These are phyloP conservation scores for Blumeria graminis DNA, from an alignment of 2,329 filamentous ascomycete species.

Conservation along the genomic window DNA sequence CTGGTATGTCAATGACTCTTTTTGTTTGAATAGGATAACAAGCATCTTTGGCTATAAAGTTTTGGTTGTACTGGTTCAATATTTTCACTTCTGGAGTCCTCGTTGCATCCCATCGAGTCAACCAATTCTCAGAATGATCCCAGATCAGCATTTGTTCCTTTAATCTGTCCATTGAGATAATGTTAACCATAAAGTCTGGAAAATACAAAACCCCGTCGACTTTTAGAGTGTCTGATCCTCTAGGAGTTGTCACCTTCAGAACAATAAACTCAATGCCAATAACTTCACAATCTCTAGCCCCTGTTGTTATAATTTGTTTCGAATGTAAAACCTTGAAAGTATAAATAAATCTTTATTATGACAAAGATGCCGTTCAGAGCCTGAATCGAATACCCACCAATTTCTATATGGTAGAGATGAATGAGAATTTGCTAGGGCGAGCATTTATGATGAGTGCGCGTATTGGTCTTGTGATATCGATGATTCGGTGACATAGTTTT, in stretches of 20 bases:
- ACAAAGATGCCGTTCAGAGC: not conserved
- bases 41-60: not conserved
- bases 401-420: not conserved
- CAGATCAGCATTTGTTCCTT: not conserved
- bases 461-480: too few species aligned
- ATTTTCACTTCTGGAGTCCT: not conserved
- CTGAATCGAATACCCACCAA: not conserved
- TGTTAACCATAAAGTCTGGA: not conserved
- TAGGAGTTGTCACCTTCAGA: not conserved
- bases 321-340: not conserved
- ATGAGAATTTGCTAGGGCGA: not conserved
- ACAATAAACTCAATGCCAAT: not conserved
- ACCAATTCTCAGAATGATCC: not conserved
- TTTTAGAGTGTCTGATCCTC: not conserved
- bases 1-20: not conserved
- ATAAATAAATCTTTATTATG: too few species aligned
- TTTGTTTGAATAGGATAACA: not conserved
- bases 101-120: not conserved
- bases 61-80: not conserved
- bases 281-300: not conserved
- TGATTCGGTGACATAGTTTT: too few species aligned
- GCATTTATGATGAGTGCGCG: not conserved
- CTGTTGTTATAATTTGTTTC: not conserved
- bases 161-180: not conserved
- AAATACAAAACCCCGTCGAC: not conserved